Evolutionary conservation across 73 alveolate species (phyloP).

Genomic region (Tetrahymena elliotti): DNA sequence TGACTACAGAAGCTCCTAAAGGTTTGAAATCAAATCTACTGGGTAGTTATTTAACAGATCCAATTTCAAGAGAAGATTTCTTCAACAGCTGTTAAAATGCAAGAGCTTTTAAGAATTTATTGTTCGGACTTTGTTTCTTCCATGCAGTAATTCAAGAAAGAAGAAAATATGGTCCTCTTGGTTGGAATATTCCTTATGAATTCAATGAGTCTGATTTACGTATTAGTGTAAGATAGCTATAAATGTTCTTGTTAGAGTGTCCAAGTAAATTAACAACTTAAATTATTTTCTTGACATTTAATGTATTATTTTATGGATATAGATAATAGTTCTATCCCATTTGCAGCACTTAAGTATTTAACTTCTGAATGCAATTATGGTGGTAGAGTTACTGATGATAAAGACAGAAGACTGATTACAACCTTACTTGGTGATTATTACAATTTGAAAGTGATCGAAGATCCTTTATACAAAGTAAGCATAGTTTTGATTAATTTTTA

Average conservation of each 20-base stretch:
- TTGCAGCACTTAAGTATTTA: slow-evolving; percentile 94
- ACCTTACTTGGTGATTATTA: slow-evolving; percentile 87
- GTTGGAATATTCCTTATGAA: slow-evolving; percentile 99
- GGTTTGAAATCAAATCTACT: slow-evolving; percentile 91
- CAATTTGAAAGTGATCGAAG: slow-evolving; percentile 74
- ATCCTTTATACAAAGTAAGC: background rate
- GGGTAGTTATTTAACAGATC: slow-evolving; percentile 62
- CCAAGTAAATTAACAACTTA: slow-evolving; percentile 73
- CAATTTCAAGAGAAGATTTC: background rate
- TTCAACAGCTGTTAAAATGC: slow-evolving; percentile 93
- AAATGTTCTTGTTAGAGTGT: slow-evolving; percentile 91
- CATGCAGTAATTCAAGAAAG: slow-evolving; percentile 98
- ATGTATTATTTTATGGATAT: slow-evolving; percentile 23
- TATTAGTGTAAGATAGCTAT: slow-evolving; percentile 90
- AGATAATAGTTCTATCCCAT: slow-evolving; percentile 51
- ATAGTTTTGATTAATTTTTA: background rate
- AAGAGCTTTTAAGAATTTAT: slow-evolving; percentile 83
- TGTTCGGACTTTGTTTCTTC: slow-evolving; percentile 96
- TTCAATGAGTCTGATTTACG: slow-evolving; percentile 97
- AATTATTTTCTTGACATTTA: slow-evolving; percentile 83
- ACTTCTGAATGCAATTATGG: slow-evolving; percentile 99
- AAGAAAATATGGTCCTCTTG: slow-evolving; percentile 97
- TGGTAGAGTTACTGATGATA: slow-evolving; percentile 99
- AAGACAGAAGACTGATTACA: slow-evolving; percentile 94
- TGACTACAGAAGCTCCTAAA: slow-evolving; percentile 99